Evolutionary conservation across 768 basidiomycete species (phyloP).

Genomic region (Ramaria rubella): DNA sequence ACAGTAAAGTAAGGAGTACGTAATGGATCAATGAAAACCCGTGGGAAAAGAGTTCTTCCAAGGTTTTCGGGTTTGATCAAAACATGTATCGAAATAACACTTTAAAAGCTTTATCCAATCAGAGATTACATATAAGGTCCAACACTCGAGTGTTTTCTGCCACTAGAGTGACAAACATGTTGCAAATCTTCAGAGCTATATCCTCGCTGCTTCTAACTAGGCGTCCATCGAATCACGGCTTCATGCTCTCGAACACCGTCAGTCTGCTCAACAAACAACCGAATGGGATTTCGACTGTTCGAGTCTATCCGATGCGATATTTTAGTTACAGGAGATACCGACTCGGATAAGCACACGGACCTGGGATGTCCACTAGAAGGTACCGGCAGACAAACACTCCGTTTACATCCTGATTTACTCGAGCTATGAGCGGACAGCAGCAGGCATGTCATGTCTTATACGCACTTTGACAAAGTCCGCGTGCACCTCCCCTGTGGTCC

Average conservation of each 20-base stretch:
- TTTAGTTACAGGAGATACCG: conserved; percentile 20
- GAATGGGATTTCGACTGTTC: conserved; percentile 50
- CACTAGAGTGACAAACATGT: not conserved
- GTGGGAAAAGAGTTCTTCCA: too few relatives aligned
- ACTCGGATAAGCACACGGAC: conserved; percentile 41
- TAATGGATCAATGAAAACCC: too few relatives aligned
- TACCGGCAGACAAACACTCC: conserved; percentile 77
- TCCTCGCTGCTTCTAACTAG: not conserved
- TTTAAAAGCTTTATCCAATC: too few relatives aligned
- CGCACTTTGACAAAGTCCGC: conserved; percentile 65
- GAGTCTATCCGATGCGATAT: conserved; percentile 40
- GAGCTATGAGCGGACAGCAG: conserved; percentile 3
- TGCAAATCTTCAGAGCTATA: not conserved
- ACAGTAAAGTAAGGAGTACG: too few relatives aligned
- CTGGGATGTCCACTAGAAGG: conserved; percentile 71
- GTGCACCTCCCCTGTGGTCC: conserved; percentile 76
- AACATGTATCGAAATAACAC: too few relatives aligned
- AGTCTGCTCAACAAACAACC: conserved; percentile 64
- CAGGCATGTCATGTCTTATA: not conserved
- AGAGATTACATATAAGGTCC: too few relatives aligned
- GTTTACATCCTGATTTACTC: conserved; percentile 50
- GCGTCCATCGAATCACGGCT: conserved; percentile 56
- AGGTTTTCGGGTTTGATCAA: too few relatives aligned
- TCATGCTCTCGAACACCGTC: conserved; percentile 65
- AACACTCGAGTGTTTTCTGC: too few relatives aligned